Conservation (phyloP, 441 rosid genomes). For the Euphorbia corollata region DNA sequence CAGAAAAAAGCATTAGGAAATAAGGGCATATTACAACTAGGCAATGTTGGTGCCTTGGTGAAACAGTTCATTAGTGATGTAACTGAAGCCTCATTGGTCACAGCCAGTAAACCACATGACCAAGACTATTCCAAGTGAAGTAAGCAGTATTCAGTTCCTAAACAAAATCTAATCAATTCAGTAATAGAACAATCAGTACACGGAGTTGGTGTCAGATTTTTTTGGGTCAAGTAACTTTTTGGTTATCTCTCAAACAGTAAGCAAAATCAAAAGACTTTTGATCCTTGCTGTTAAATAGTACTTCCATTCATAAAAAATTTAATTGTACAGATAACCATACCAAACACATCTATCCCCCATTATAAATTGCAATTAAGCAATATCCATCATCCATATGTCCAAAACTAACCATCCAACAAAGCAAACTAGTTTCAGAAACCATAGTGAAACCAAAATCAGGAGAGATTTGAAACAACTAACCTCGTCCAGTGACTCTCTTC, state of each 20-base stretch:
- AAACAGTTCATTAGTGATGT: neutral
- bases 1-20: neutral
- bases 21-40: neutral
- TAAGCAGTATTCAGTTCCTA: constrained; percentile 2
- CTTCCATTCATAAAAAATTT: neutral
- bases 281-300: neutral
- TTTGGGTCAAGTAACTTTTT: neutral
- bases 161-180: neutral
- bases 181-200: neutral
- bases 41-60: neutral
- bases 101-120: neutral
- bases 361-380: neutral
- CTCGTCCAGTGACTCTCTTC: constrained; percentile 85
- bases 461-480: constrained; percentile 23
- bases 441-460: constrained; percentile 11
- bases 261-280: neutral
- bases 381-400: neutral
- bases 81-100: neutral
- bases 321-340: neutral
- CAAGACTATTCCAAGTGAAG: neutral
- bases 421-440: neutral
- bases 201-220: neutral
- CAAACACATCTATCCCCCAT: neutral
- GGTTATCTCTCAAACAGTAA: neutral
- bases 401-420: constrained; percentile 2